Evolutionary conservation across 345 rosid genomes (phyloP).

Genomic region (Aquilaria malaccensis): DNA sequence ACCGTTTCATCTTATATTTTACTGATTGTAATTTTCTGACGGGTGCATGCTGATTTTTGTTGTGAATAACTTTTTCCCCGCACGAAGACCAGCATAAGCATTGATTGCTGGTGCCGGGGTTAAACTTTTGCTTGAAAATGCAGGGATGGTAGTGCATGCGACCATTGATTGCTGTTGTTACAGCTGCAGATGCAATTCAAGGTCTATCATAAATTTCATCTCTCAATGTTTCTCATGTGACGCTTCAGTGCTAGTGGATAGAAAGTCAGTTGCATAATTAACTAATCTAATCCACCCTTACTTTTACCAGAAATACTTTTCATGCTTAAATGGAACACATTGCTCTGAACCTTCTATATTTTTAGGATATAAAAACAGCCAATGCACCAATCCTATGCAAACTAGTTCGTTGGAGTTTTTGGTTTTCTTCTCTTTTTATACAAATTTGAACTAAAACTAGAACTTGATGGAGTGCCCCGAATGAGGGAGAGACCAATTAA

Average conservation of each 20-base stretch:
- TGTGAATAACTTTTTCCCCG: too few relatives aligned
- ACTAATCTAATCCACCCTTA: too few relatives aligned
- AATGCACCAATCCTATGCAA: not conserved
- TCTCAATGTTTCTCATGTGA: not conserved
- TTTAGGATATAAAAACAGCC: too few relatives aligned
- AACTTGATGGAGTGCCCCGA: conserved; percentile 88
- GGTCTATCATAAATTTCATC: conserved; percentile 29
- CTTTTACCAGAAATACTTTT: too few relatives aligned
- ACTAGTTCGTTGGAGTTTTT: not conserved
- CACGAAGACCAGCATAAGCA: too few relatives aligned
- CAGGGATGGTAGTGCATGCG: conserved; percentile 86
- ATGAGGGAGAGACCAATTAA: conserved; percentile 94
- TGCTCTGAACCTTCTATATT: too few relatives aligned
- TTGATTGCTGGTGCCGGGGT: conserved; percentile 32
- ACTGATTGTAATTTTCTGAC: too few relatives aligned
- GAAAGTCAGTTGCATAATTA: too few relatives aligned
- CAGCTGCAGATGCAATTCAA: conserved; percentile 84
- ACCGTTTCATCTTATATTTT: too few relatives aligned
- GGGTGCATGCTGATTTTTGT: too few relatives aligned
- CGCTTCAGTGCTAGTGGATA: not conserved
- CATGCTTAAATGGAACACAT: too few relatives aligned
- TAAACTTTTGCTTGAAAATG: conserved; percentile 89
- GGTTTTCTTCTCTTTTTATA: not conserved
- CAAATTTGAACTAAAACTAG: not conserved
- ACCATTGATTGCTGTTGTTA: conserved; percentile 86